Evolutionary conservation across 805 yeast species (phyloP), one percentile per base, ranked within the genome.

Genomic region (Yarrowia divulgata): DNA sequence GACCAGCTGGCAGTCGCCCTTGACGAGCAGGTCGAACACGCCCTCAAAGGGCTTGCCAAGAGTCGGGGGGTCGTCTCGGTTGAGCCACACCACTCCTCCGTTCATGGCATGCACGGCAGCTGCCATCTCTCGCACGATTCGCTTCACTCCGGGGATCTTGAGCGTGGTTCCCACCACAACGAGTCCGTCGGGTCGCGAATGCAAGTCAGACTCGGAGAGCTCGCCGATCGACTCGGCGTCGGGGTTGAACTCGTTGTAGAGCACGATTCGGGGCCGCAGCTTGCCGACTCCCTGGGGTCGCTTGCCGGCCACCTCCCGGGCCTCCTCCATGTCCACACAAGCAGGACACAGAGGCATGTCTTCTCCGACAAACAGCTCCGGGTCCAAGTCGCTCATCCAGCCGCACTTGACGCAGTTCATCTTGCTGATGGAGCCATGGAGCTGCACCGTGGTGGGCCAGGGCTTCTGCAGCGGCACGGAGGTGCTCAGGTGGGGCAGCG

Each of bases 221-320:
- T 87, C 85, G 0, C 97, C 97, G 60, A 93, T 91, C 37, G 89
- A 85, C 55, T 94, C 97, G 71, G 95, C 93, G 76, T 92, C 97
- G 0, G 97, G 97, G 75, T 93, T 90, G 69, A 83, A 82, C 74
- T 93, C 91, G 80, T 90, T 83, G 81, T 93, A 88, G 10, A 88
- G 76, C 2, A 88, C 90, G 37, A 88, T 86, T 72, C 90, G 79
- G 1, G 93, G 92, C 70, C 91, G 81, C 49, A 88, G 75, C 64
- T 83, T 80, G 3, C 93, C 93, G 7, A 84, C 75, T 1, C 84
- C 92, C 81, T 79, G 93, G 67, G 80, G 80, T 73, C 88, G 87
- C 79, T 90, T 79, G 72, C 97, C 87, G 62, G 88, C 87, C 71
- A 90, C 75, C 45, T 74, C 74, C 69, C 91, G 79, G 3, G 88